Conservation (phyloP, 2,329 filamentous ascomycete species). For the Phaeophleospora eucalypticola region DNA sequence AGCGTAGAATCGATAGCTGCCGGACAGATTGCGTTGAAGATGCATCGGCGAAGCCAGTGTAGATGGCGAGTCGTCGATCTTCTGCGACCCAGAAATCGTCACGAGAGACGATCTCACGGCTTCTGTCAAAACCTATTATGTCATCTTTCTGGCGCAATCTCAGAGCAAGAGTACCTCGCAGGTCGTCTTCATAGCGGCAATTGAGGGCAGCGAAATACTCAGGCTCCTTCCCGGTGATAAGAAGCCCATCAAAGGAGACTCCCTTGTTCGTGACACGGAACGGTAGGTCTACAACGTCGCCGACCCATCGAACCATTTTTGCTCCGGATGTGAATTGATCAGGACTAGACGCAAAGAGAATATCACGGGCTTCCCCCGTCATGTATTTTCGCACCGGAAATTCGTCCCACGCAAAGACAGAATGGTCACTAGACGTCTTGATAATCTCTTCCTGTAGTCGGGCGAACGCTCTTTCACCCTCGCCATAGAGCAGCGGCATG, state of each 20-base stretch:
- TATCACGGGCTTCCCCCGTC: neutral
- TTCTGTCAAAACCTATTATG: neutral
- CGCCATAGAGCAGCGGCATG: slow-evolving; percentile 44
- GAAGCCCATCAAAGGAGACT: neutral
- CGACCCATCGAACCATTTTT: neutral
- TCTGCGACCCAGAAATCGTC: neutral
- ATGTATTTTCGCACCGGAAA: neutral
- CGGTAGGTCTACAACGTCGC: neutral
- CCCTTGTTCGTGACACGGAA: neutral
- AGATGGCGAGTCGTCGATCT: neutral
- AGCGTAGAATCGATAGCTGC: neutral
- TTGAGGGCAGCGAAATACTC: neutral
- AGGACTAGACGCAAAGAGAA: neutral
- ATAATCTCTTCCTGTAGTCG: slow-evolving; percentile 30
- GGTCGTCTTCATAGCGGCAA: slow-evolving; percentile 1
- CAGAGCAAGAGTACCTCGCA: neutral
- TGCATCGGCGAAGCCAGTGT: neutral
- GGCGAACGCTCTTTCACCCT: slow-evolving; percentile 30
- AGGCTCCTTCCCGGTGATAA: neutral
- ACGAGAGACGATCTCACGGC: neutral
- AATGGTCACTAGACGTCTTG: slow-evolving; percentile 3
- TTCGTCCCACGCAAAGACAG: slow-evolving; percentile 1
- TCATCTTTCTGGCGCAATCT: neutral
- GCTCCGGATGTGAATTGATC: neutral
- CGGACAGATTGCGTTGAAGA: neutral